Evolutionary conservation across 441 rosid species (phyloP).

Genomic region (Syzygium syzygioides): DNA sequence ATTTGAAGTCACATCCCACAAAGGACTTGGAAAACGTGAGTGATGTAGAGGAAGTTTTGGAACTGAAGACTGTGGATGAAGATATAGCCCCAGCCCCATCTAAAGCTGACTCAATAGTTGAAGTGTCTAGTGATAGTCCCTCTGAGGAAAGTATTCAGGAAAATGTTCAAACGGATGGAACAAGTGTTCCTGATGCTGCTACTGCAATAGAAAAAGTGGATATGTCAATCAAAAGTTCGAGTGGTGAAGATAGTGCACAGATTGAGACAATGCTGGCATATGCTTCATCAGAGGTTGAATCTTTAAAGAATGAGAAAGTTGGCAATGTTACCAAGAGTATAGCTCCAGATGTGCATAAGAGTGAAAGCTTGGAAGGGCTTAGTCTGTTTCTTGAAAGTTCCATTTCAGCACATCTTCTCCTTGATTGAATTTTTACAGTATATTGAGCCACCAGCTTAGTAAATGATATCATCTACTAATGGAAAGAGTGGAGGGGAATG

Average conservation of each 20-base stretch:
- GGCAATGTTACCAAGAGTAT: slow-evolving; percentile 4
- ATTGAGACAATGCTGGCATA: slow-evolving; percentile 16
- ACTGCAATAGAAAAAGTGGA: slow-evolving; percentile 10
- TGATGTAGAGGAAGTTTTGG: neutral
- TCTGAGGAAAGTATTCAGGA: neutral
- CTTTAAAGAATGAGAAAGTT: slow-evolving; percentile 15
- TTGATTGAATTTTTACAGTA: neutral
- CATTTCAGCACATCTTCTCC: neutral
- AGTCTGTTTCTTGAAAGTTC: slow-evolving; percentile 6
- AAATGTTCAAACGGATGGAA: neutral
- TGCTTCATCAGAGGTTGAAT: slow-evolving; percentile 12
- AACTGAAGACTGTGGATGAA: neutral
- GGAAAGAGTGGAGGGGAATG: neutral
- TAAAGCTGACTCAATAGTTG: neutral
- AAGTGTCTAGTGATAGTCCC: neutral
- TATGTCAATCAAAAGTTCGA: neutral
- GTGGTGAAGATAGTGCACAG: slow-evolving; percentile 14
- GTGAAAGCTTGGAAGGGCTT: slow-evolving; percentile 28
- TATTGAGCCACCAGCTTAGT: neutral
- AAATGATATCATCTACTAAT: neutral
- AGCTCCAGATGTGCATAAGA: slow-evolving; percentile 6
- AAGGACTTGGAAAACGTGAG: slow-evolving; percentile 5
- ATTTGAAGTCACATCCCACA: neutral
- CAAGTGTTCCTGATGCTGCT: neutral
- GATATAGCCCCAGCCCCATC: neutral